phyloP scores from a whole-genome alignment of 495 filamentous ascomycete genomes.

The Clohesyomyces aquaticus region DNA sequence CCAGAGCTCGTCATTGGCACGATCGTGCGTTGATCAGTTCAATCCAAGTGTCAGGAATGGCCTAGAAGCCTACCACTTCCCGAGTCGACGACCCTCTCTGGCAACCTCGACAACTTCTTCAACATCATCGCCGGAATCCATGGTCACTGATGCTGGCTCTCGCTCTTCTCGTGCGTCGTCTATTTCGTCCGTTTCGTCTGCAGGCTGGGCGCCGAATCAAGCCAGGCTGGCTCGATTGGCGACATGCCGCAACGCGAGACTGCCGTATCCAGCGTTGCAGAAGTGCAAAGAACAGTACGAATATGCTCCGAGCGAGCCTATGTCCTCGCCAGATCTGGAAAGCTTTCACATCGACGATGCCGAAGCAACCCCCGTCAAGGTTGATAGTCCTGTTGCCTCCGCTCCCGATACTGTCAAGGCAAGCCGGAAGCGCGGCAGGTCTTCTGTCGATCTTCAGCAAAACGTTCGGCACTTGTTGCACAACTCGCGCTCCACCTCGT shows the following conservation, averaged over 20 bases:
- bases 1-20: constrained; percentile 64
- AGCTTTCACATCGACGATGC: constrained; percentile 41
- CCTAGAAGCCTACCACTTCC: constrained; percentile 57
- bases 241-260: constrained; percentile 77
- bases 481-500: constrained; percentile 30
- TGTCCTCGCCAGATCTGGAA: constrained; percentile 40
- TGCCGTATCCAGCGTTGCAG: constrained; percentile 42
- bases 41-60: constrained; percentile 56
- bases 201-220: constrained; percentile 63
- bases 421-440: constrained; percentile 69
- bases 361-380: constrained; percentile 23
- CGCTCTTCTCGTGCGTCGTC: constrained; percentile 54
- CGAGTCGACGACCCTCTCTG: constrained; percentile 57
- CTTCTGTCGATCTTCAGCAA: constrained; percentile 73
- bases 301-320: constrained; percentile 56
- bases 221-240: constrained; percentile 79
- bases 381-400: constrained; percentile 34
- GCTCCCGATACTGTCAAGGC: constrained; percentile 43
- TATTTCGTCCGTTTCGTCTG: constrained; percentile 59
- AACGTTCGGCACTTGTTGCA: constrained; percentile 69
- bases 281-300: constrained; percentile 52
- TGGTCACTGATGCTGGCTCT: constrained; percentile 77
- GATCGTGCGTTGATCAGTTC: constrained; percentile 57
- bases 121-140: constrained; percentile 85
- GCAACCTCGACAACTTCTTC: constrained; percentile 78